These are phyloP conservation scores for Leccinum angustisporum DNA, from an alignment of 1,284 basidiomycete genomes.

Conservation along the genomic window DNA sequence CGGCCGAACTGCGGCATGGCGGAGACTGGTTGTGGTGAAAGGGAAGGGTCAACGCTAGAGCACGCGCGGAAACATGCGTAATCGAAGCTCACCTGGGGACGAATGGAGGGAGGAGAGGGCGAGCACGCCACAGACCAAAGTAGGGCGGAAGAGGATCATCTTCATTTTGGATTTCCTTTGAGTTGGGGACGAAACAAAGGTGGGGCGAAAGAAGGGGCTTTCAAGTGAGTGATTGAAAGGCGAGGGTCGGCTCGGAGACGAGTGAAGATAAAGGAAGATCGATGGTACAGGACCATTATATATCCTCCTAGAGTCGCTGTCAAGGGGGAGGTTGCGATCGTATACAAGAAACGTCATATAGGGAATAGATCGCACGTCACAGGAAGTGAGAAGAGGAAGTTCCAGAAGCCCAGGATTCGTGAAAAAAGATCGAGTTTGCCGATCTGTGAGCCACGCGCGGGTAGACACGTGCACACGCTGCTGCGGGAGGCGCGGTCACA, in stretches of 20 bases:
- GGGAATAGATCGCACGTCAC: neutral
- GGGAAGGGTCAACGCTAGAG: neutral
- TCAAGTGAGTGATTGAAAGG: neutral
- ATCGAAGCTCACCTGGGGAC: slow-evolving; percentile 8
- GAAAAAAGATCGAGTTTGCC: neutral
- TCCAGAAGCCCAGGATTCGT: neutral
- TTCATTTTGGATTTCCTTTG: slow-evolving; percentile 7
- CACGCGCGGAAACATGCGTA: neutral
- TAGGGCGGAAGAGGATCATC: slow-evolving; percentile 24
- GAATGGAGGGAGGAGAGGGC: slow-evolving; percentile 9
- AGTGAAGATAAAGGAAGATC: neutral
- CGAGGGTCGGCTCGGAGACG: neutral
- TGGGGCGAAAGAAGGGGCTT: neutral
- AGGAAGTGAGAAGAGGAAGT: neutral
- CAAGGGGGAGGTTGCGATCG: neutral
- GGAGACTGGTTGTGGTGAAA: slow-evolving; percentile 6
- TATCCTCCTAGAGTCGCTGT: neutral
- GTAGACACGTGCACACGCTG: neutral
- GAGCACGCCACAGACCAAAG: slow-evolving; percentile 11
- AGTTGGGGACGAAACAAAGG: neutral
- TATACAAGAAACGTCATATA: slow-evolving; percentile 9
- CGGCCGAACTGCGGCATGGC: slow-evolving; percentile 25
- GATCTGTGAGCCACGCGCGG: neutral
- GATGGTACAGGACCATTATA: neutral
- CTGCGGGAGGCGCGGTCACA: neutral